These are phyloP conservation scores for Colletotrichum kahawae DNA, from an alignment of 2,329 filamentous ascomycete species.

Conservation along the genomic window DNA sequence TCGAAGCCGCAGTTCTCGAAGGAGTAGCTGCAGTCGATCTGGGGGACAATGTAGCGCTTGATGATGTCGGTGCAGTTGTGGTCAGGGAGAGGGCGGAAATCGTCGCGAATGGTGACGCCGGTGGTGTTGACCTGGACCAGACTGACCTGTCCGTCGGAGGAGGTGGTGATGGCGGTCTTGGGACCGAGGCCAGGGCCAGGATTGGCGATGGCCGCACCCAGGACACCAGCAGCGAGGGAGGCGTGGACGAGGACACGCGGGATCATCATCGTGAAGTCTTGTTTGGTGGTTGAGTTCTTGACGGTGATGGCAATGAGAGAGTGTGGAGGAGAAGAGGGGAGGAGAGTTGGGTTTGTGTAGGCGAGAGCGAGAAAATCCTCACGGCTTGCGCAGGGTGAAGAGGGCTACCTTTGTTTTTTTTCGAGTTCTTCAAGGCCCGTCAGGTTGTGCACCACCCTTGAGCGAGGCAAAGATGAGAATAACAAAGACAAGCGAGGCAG, in stretches of 20 bases:
- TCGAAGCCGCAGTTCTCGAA: constrained; percentile 9
- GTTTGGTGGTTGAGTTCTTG: neutral
- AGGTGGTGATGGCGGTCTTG: neutral
- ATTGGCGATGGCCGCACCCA: neutral
- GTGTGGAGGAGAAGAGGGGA: neutral
- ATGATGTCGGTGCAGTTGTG: constrained; percentile 1
- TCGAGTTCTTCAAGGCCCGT: neutral
- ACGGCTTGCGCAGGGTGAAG: neutral
- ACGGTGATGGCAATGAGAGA: neutral
- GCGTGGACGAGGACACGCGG: neutral
- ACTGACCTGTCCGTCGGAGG: neutral
- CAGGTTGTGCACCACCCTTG: neutral
- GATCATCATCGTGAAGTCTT: neutral
- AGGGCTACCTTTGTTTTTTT: neutral
- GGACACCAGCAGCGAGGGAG: neutral
- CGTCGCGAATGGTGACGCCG: neutral
- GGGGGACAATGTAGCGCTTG: neutral
- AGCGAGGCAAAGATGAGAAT: neutral
- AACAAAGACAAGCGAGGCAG: neutral
- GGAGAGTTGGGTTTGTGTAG: neutral
- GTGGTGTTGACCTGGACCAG: neutral
- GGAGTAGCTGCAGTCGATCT: constrained; percentile 10
- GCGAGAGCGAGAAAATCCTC: neutral
- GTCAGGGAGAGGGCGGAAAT: neutral
- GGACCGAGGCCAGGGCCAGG: neutral